Percentiles rank a stretch among this genome's conserved stretches.
Evolutionary conservation across 352 stramenopile genomes (phyloP).

Genomic region (Detonula confervacea): DNA sequence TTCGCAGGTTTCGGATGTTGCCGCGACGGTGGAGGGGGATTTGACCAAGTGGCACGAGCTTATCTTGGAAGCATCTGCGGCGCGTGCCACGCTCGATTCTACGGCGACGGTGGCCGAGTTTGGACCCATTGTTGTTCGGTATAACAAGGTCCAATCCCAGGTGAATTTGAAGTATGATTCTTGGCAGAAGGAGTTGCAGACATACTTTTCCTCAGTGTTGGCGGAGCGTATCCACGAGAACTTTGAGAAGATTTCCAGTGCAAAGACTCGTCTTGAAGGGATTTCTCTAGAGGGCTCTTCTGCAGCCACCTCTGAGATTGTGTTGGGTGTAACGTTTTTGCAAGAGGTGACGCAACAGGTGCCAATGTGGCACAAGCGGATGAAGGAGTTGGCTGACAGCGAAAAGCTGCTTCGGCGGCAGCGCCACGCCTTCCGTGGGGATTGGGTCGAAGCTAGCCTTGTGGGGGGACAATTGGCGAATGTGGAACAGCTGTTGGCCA

Average conservation of each 20-base stretch:
- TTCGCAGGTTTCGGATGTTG: slow-evolving; percentile 94
- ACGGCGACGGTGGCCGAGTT: slow-evolving; percentile 88
- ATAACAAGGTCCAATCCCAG: slow-evolving; percentile 86
- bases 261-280: slow-evolving; percentile 91
- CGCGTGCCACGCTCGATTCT: slow-evolving; percentile 94
- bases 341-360: slow-evolving; percentile 84
- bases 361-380: slow-evolving; percentile 70
- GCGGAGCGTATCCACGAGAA: slow-evolving; percentile 91
- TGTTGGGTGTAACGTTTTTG: slow-evolving; percentile 89
- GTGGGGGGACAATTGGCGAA: slow-evolving; percentile 96
- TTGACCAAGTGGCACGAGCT: slow-evolving; percentile 96
- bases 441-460: slow-evolving; percentile 97
- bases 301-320: slow-evolving; percentile 94
- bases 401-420: slow-evolving; percentile 96
- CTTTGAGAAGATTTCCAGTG: slow-evolving; percentile 75
- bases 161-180: slow-evolving; percentile 99
- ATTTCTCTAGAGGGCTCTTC: slow-evolving; percentile 90
- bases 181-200: slow-evolving; percentile 98
- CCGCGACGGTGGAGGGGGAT: slow-evolving; percentile 92
- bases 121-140: slow-evolving; percentile 88
- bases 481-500: slow-evolving; percentile 88
- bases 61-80: slow-evolving; percentile 94
- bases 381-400: slow-evolving; percentile 92
- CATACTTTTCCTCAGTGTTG: slow-evolving; percentile 94
- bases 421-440: slow-evolving; percentile 92